Conservation (phyloP, 371 early-diverging fungal species). For the Phascolomyces articulosus region DNA sequence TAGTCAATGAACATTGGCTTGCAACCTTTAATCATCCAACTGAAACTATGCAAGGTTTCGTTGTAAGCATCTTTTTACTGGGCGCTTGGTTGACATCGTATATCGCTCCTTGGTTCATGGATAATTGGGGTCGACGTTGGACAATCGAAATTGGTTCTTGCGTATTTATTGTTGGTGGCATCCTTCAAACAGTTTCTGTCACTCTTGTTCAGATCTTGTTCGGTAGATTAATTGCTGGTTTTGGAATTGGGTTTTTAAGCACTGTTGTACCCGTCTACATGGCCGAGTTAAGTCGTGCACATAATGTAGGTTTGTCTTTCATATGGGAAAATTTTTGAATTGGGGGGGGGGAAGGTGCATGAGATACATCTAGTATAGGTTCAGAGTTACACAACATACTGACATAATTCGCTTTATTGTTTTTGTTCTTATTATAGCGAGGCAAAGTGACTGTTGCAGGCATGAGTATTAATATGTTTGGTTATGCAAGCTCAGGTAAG, state of each 20-base stretch:
- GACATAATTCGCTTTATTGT: neutral
- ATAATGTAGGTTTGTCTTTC: slow-evolving; percentile 30
- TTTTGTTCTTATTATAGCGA: slow-evolving; percentile 19
- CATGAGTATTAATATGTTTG: slow-evolving; percentile 46
- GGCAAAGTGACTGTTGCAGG: slow-evolving; percentile 43
- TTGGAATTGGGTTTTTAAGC: slow-evolving; percentile 52
- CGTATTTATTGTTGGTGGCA: slow-evolving; percentile 53
- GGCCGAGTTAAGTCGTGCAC: slow-evolving; percentile 51
- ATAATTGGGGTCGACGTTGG: slow-evolving; percentile 44
- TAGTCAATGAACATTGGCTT: slow-evolving; percentile 42
- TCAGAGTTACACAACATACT: neutral
- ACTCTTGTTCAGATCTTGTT: slow-evolving; percentile 32
- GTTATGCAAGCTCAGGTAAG: slow-evolving; percentile 37
- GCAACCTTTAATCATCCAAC: slow-evolving; percentile 25
- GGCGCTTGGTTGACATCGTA: slow-evolving; percentile 47
- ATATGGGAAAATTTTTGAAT: no score
- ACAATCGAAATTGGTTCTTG: slow-evolving; percentile 49
- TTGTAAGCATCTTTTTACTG: slow-evolving; percentile 44
- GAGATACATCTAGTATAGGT: neutral
- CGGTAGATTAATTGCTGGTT: slow-evolving; percentile 52
- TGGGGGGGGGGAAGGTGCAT: neutral
- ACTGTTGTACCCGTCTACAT: slow-evolving; percentile 54
- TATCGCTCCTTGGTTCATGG: slow-evolving; percentile 40
- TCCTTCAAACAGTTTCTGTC: slow-evolving; percentile 38
- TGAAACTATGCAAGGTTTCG: slow-evolving; percentile 39